Percentiles rank a stretch among this genome's conserved stretches.
Conservation (phyloP, 352 stramenopile species). For the Peronospora belbahrii region DNA sequence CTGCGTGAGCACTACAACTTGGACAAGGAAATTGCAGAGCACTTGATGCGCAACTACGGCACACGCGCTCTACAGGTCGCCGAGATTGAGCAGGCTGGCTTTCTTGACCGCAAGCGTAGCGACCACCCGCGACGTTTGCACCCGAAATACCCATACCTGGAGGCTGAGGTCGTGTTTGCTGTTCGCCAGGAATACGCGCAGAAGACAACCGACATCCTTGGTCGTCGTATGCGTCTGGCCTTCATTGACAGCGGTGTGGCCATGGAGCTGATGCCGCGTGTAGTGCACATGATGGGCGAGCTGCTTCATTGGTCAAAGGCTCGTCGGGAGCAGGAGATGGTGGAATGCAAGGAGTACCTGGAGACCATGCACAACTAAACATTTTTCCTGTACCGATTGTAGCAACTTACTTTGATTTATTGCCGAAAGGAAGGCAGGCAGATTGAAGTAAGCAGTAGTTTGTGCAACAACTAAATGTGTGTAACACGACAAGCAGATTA, state of each 20-base stretch:
- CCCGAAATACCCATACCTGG: slow-evolving; percentile 92
- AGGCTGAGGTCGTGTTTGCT: slow-evolving; percentile 91
- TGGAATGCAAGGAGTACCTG: slow-evolving; percentile 72
- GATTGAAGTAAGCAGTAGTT: slow-evolving; percentile 11
- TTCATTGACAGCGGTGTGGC: slow-evolving; percentile 89
- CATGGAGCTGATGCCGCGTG: slow-evolving; percentile 64
- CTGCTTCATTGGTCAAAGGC: slow-evolving; percentile 82
- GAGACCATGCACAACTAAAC: slow-evolving; percentile 83
- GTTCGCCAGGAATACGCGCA: slow-evolving; percentile 92
- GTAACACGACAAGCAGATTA: slow-evolving; percentile 17
- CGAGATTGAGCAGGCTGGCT: slow-evolving; percentile 84
- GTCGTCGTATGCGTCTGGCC: slow-evolving; percentile 87
- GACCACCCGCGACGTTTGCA: slow-evolving; percentile 86
- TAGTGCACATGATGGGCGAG: slow-evolving; percentile 91
- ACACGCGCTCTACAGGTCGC: slow-evolving; percentile 92
- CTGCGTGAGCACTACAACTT: slow-evolving; percentile 90
- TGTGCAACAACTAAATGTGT: slow-evolving; percentile 12
- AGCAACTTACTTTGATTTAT: slow-evolving; percentile 14
- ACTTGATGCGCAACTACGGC: slow-evolving; percentile 94
- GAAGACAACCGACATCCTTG: slow-evolving; percentile 90
- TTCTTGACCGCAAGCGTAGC: slow-evolving; percentile 75
- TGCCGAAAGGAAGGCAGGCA: slow-evolving; percentile 6
- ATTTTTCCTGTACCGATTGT: slow-evolving; percentile 4
- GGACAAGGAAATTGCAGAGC: slow-evolving; percentile 90
- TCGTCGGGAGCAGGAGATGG: slow-evolving; percentile 61